Percentiles rank a stretch among this genome's conserved stretches.
phyloP scores from a whole-genome alignment of 352 stramenopile species.

The Globisporangium paroecandrum region DNA sequence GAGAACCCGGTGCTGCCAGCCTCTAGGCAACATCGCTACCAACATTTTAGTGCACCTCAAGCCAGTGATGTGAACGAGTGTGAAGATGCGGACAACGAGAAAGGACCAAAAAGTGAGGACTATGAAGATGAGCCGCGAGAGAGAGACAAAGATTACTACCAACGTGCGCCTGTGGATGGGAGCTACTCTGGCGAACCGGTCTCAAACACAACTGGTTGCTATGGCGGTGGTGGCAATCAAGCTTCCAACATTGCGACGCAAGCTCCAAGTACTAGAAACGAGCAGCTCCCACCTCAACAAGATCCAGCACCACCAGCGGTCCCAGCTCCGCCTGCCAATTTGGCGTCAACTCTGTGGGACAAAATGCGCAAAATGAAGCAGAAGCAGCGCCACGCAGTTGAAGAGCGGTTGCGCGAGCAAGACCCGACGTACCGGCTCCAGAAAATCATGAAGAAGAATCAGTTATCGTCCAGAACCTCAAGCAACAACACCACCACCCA shows the following conservation, averaged over 20 bases:
- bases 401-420: constrained; percentile 39
- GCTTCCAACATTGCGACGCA: neutral
- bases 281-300: neutral
- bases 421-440: constrained; percentile 54
- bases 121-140: constrained; percentile 7
- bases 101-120: neutral
- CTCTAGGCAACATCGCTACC: neutral
- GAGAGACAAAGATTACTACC: neutral
- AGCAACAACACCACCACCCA: constrained; percentile 23
- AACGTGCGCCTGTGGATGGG: neutral
- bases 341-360: constrained; percentile 55
- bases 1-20: constrained; percentile 40
- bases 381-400: constrained; percentile 29
- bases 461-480: neutral
- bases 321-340: constrained; percentile 24
- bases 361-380: constrained; percentile 61
- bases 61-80: neutral
- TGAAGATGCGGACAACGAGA: constrained; percentile 11
- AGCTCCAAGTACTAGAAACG: neutral
- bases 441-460: constrained; percentile 42
- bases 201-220: neutral
- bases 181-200: neutral
- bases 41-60: neutral
- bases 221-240: neutral
- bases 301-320: neutral